Evolutionary conservation across 495 filamentous ascomycete species (phyloP), one percentile per base, ranked within the genome.

Genomic region (Pyronema omphalodes): DNA sequence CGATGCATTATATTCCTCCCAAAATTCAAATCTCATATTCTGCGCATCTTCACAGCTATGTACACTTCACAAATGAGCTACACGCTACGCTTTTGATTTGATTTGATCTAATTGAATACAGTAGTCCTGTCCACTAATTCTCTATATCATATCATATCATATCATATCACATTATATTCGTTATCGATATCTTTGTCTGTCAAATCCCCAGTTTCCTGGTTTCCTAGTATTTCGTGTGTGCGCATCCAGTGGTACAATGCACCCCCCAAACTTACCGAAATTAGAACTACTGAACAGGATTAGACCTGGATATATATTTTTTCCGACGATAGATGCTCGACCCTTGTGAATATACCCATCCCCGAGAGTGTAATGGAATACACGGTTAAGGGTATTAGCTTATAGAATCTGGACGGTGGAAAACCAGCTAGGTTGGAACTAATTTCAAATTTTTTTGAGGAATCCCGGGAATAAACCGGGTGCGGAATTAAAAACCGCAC

Each of bases 181-280:
- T n/a, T n/a, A n/a, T n/a, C n/a, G n/a, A n/a, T n/a, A n/a, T n/a
- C n/a, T n/a, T n/a, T n/a, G n/a, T n/a, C n/a, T n/a, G n/a, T n/a
- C n/a, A n/a, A n/a, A n/a, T n/a, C n/a, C n/a, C n/a, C n/a, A n/a
- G n/a, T n/a, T n/a, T n/a, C n/a, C n/a, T n/a, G n/a, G n/a, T n/a
- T n/a, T n/a, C n/a, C n/a, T n/a, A n/a, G n/a, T 29, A 29, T 29
- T 5, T 29, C 23, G 23, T 1, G 71, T 1, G 70, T 70, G 4
- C 93, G 91, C 15, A 93, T 91, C 67, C 93, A 96, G 64, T 98
- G 96, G 65, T 88, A 95, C 65, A 98, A 96, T 62, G 93, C 95
- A 6, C 76, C 95, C 19, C 77, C 74, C 76, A 37, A 70, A 77
- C 3, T 76, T 94, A 52, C 88, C 88, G 3, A 73, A 77, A 12